Conservation (phyloP, 1,284 basidiomycete species). For the Ganoderma leucocontextum region DNA sequence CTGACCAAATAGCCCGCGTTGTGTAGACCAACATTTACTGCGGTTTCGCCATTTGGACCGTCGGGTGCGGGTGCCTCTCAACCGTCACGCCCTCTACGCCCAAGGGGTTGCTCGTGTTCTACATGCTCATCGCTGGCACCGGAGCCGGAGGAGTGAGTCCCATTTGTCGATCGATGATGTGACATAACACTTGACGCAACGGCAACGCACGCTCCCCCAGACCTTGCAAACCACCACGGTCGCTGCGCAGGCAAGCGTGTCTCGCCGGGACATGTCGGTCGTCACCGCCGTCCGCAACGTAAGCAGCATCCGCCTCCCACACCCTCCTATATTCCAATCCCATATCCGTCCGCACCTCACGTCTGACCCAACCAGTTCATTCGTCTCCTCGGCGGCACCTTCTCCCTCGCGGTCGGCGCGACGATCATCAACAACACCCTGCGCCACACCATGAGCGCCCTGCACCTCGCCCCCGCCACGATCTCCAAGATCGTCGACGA, state of each 20-base stretch:
- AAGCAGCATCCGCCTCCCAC: conserved; percentile 26
- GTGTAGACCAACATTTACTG: conserved; percentile 63
- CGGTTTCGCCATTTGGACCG: conserved; percentile 76
- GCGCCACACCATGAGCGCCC: conserved; percentile 48
- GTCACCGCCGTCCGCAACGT: conserved; percentile 76
- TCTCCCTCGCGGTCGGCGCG: conserved; percentile 68
- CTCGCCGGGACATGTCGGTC: conserved; percentile 72
- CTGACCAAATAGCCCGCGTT: neutral
- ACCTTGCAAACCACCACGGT: conserved; percentile 71
- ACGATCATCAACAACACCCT: conserved; percentile 68
- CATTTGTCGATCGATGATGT: neutral
- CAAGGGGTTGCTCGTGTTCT: conserved; percentile 66
- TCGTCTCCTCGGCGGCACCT: conserved; percentile 68
- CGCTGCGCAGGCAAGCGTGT: conserved; percentile 75
- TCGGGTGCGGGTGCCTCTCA: conserved; percentile 75
- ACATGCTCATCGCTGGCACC: conserved; percentile 71
- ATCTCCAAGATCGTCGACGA: conserved; percentile 56
- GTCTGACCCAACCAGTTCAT: conserved; percentile 55
- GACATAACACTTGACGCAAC: neutral
- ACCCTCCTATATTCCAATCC: no score
- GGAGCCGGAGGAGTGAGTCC: conserved; percentile 69
- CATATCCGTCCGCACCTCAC: neutral
- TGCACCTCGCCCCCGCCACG: conserved; percentile 45
- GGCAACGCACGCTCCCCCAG: conserved; percentile 37
- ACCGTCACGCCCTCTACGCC: conserved; percentile 60